These are phyloP conservation scores for Cordyceps fumosorosea DNA, from an alignment of 2,329 filamentous ascomycete genomes.

Conservation along the genomic window DNA sequence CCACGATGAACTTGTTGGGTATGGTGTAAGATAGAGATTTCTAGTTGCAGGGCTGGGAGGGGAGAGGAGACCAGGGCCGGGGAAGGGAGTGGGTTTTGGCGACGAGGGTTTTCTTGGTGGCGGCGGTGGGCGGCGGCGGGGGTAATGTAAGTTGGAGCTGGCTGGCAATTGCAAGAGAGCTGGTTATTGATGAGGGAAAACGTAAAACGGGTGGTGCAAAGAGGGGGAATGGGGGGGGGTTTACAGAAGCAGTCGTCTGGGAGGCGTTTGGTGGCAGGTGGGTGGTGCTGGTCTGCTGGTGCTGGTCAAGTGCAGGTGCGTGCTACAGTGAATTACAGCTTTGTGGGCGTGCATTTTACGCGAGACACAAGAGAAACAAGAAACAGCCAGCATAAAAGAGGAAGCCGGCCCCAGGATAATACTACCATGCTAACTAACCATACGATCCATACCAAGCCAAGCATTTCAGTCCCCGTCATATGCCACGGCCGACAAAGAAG, in stretches of 20 bases:
- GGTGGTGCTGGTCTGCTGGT: too few relatives aligned
- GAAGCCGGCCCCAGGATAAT: too few relatives aligned
- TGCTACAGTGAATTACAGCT: too few relatives aligned
- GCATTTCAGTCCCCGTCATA: background rate
- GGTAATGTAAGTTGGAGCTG: background rate
- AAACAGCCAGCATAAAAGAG: background rate
- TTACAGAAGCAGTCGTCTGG: too few relatives aligned
- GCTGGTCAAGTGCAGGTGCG: too few relatives aligned
- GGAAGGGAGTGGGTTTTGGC: slow-evolving; percentile 13
- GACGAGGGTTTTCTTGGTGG: background rate
- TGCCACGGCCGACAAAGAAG: slow-evolving; percentile 9
- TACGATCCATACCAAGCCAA: background rate
- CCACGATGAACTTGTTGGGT: slow-evolving; percentile 15
- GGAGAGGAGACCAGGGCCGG: slow-evolving; percentile 10
- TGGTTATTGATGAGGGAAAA: too few relatives aligned
- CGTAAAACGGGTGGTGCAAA: too few relatives aligned
- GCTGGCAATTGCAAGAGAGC: background rate
- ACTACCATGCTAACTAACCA: too few relatives aligned
- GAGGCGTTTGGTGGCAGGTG: too few relatives aligned
- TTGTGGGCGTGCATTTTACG: background rate
- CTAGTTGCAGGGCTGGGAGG: slow-evolving; percentile 14
- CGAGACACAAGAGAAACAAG: background rate
- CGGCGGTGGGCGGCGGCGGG: background rate
- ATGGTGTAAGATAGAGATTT: slow-evolving; percentile 16
- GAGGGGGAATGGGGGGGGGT: too few relatives aligned